Conservation (phyloP, 75 land plant genomes). For the Pinus tabuliformis region DNA sequence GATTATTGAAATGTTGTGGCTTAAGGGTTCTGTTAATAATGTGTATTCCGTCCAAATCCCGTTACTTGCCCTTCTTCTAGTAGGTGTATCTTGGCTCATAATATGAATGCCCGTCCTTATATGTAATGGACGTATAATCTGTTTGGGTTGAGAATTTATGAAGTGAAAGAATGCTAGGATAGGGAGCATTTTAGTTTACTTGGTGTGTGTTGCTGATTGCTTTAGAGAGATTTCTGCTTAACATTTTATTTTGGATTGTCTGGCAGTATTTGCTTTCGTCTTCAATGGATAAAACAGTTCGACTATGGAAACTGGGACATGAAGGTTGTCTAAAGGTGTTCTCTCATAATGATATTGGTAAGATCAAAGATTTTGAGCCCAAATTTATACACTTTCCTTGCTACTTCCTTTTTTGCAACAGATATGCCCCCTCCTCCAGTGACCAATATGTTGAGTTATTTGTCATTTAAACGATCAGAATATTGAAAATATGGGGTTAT, state of each 20-base stretch:
- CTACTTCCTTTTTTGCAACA: not conserved
- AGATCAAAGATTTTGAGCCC: constrained; percentile 11
- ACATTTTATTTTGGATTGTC: not conserved
- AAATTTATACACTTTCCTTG: not conserved
- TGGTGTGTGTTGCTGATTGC: not conserved
- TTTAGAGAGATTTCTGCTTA: not conserved
- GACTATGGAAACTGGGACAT: constrained; percentile 71
- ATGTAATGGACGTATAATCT: not conserved
- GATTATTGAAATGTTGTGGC: not conserved
- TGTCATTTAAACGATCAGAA: not conserved
- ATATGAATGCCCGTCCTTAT: not conserved
- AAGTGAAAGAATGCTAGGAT: not conserved
- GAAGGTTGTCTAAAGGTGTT: constrained; percentile 63
- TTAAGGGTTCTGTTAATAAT: not conserved
- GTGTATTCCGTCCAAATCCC: too few relatives aligned
- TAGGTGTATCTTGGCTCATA: not conserved
- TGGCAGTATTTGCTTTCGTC: constrained; percentile 83
- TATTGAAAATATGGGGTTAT: not conserved
- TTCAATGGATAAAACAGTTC: constrained; percentile 90
- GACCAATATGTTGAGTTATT: not conserved
- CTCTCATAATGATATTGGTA: constrained; percentile 79
- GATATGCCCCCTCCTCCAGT: not conserved
- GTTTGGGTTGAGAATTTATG: not conserved
- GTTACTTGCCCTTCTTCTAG: not conserved
- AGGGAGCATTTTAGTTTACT: not conserved